phyloP scores from a whole-genome alignment of 2,329 filamentous ascomycete species.

The Polytolypa hystricis region DNA sequence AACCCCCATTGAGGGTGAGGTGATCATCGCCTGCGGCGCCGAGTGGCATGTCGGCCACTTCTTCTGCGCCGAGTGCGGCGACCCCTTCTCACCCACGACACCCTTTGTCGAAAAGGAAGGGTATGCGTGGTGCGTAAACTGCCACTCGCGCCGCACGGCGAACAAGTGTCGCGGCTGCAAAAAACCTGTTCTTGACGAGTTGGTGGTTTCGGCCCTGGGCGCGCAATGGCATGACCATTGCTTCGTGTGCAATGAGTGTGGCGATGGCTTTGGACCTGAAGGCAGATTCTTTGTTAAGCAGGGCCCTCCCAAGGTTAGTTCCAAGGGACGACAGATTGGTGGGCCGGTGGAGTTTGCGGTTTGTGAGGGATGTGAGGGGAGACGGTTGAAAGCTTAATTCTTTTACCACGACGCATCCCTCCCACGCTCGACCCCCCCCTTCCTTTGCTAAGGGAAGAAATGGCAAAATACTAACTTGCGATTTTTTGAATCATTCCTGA shows the following conservation, averaged over 20 bases:
- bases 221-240: constrained; percentile 90
- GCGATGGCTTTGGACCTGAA: constrained; percentile 46
- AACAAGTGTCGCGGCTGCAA: constrained; percentile 82
- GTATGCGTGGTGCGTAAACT: constrained; percentile 91
- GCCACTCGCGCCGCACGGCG: constrained; percentile 82
- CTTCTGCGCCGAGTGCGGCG: constrained; percentile 96
- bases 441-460: too few relatives aligned
- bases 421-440: too few relatives aligned
- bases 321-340: constrained; percentile 36
- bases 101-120: constrained; percentile 97
- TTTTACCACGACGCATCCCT: too few relatives aligned
- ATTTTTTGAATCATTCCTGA: too few relatives aligned
- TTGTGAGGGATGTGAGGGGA: constrained; percentile 52
- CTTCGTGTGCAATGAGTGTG: constrained; percentile 68
- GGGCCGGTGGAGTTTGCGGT: constrained; percentile 46
- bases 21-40: constrained; percentile 83
- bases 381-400: constrained; percentile 49
- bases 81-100: constrained; percentile 52
- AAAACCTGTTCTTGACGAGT: constrained; percentile 73
- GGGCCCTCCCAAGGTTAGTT: constrained; percentile 35
- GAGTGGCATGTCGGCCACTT: constrained; percentile 98
- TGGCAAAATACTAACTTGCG: too few relatives aligned
- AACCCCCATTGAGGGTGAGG: constrained; percentile 91
- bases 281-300: constrained; percentile 53
- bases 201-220: constrained; percentile 80